Evolutionary conservation across 176 grass and related monocot species (phyloP).

Genomic region (Triticum monococcum): DNA sequence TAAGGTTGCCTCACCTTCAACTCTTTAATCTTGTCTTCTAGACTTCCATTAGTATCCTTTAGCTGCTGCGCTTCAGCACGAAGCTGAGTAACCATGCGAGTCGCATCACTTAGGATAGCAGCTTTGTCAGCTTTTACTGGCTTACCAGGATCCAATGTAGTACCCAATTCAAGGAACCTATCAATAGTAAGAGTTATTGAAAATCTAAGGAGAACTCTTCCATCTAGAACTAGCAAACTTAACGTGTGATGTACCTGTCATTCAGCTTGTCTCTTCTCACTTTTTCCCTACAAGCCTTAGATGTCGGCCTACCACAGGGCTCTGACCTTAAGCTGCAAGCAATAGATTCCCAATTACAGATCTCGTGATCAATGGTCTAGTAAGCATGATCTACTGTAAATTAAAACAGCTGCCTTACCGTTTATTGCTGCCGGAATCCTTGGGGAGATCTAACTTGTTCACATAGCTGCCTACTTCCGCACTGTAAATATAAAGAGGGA

Average conservation of each 20-base stretch:
- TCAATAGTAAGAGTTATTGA: neutral
- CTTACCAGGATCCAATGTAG: constrained; percentile 68
- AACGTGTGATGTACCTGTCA: constrained; percentile 43
- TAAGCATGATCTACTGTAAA: neutral
- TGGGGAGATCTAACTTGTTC: constrained; percentile 33
- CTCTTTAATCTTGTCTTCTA: constrained; percentile 76
- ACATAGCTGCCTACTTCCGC: constrained; percentile 48
- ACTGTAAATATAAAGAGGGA: constrained; percentile 17
- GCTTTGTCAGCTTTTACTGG: constrained; percentile 68
- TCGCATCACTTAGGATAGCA: constrained; percentile 71
- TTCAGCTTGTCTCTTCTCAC: constrained; percentile 70
- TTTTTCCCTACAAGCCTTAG: constrained; percentile 76
- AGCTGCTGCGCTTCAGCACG: constrained; percentile 58
- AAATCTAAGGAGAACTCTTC: neutral
- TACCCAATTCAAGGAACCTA: constrained; percentile 75
- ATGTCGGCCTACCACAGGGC: constrained; percentile 42
- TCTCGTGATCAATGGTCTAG: neutral
- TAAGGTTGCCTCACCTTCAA: constrained; percentile 49
- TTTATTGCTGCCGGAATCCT: constrained; percentile 58
- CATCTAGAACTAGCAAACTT: neutral
- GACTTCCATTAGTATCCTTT: constrained; percentile 63
- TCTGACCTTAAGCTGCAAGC: constrained; percentile 52
- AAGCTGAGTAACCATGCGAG: constrained; percentile 65
- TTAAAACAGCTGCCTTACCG: constrained; percentile 40
- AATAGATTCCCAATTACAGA: constrained; percentile 28